Base-by-base conservation (phyloP, 192 early-diverging fungal genomes). In the Backusella circina region DNA sequence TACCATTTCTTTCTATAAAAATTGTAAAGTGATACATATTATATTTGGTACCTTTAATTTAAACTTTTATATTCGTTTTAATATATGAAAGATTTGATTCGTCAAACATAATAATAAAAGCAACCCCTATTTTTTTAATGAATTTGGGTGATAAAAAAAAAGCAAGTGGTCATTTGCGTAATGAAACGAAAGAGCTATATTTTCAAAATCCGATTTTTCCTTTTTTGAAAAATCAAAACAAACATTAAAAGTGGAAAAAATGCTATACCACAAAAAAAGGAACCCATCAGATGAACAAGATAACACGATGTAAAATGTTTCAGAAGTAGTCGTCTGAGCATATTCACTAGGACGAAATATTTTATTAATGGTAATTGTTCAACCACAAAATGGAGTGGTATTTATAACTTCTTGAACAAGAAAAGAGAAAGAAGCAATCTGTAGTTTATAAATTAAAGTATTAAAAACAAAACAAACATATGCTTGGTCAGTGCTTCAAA, bases 381-480 rank as follows among this genome's bases (percentile, higher is more conserved):
- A 57, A 57, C 54, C 23, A 57, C 23, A 26, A 57, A 57, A 57
- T 57, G 26, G 9, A 28, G 23, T 10, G 54, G 3, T 57, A 57
- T 57, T 57, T 28, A 57, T 57, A 57, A 23, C 21, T 57, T 57
- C 23, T 10, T 57, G 54, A 26, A 3, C 51, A 54, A 54, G 51
- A 54, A 57, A 61, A 61, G 18, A 51, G 9, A 61, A 61, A 61
- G 54, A 61, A 28, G 4, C 26, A 61, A 26, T 28, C 7, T 28
- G 54, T 61, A 61, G 54, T 9, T 28, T 3, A 13, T 61, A 61
- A 61, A 61, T 61, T 61, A 61, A 61, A 61, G 54, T 61, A 61
- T 61, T 61, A 61, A 61, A 61, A 61, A 61, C 23, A 61, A 61
- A 61, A 61, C 54, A 61, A 61, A 61, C 54, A 61, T 61, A 61